phyloP scores from a whole-genome alignment of 371 early-diverging fungal genomes.

The Mucor mucedo region DNA sequence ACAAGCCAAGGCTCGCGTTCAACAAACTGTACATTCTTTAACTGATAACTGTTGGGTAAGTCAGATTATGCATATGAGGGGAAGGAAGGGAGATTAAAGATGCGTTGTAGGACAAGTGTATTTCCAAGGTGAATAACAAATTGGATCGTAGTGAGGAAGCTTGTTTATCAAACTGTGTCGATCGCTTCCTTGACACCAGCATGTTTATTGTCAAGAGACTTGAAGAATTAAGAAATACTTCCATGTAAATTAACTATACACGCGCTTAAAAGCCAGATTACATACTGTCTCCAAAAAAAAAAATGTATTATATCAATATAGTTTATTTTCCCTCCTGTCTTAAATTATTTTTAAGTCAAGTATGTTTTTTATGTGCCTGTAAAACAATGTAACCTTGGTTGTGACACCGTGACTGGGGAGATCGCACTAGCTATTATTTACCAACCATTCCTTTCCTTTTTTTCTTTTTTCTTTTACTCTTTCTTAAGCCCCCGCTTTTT shows the following conservation, averaged over 20 bases:
- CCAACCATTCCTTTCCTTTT: slow-evolving; percentile 6
- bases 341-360: neutral
- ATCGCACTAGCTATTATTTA: neutral
- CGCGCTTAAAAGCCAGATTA: neutral
- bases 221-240: slow-evolving; percentile 53
- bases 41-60: slow-evolving; percentile 75
- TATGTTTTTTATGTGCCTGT: neutral
- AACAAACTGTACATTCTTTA: slow-evolving; percentile 69
- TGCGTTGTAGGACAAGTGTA: slow-evolving; percentile 66
- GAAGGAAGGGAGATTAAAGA: neutral
- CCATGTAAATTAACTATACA: slow-evolving; percentile 27
- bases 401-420: slow-evolving; percentile 16
- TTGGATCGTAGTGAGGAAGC: slow-evolving; percentile 69
- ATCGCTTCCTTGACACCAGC: slow-evolving; percentile 80
- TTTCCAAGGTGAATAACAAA: slow-evolving; percentile 70
- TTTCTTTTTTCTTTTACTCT: slow-evolving; percentile 6
- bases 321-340: neutral
- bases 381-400: neutral
- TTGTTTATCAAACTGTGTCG: slow-evolving; percentile 83
- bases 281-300: neutral
- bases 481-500: neutral
- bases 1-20: slow-evolving; percentile 75
- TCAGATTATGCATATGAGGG: neutral
- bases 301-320: neutral
- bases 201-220: slow-evolving; percentile 71